phyloP scores from a whole-genome alignment of 169 alveolate genomes.

The Plasmodium relictum region DNA sequence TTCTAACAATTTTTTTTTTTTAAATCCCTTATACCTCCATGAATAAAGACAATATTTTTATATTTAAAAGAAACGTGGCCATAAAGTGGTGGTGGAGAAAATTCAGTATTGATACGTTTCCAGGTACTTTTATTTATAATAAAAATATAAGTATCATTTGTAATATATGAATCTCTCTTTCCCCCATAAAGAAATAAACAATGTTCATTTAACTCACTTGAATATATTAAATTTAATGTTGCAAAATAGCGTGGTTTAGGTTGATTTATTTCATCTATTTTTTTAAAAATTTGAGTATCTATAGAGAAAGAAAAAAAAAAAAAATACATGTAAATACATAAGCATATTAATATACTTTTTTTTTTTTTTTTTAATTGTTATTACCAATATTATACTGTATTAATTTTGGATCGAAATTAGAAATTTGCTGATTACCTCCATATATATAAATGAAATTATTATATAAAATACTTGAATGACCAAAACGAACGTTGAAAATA shows the following conservation, averaged over 20 bases:
- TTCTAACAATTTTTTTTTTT: neutral
- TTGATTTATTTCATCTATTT: slow-evolving; percentile 8
- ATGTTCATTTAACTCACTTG: slow-evolving; percentile 31
- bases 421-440: slow-evolving; percentile 53
- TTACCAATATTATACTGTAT: slow-evolving; percentile 35
- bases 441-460: slow-evolving; percentile 48
- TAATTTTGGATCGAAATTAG: neutral
- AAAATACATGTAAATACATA: neutral
- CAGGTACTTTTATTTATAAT: slow-evolving; percentile 27
- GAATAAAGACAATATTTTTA: slow-evolving; percentile 55
- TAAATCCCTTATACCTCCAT: slow-evolving; percentile 31
- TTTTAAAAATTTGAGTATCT: slow-evolving; percentile 44
- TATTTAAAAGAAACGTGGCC: slow-evolving; percentile 74
- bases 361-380: neutral
- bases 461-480: slow-evolving; percentile 55
- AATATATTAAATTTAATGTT: slow-evolving; percentile 46
- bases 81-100: slow-evolving; percentile 65
- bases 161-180: slow-evolving; percentile 40
- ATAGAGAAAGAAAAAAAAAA: slow-evolving; percentile 3
- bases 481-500: slow-evolving; percentile 60
- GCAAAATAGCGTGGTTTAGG: slow-evolving; percentile 44
- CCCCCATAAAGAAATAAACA: slow-evolving; percentile 76
- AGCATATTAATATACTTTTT: neutral
- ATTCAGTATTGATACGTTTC: slow-evolving; percentile 16
- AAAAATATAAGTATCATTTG: slow-evolving; percentile 66